Conservation (phyloP, 805 yeast genomes). For the Myxozyma neotropica region DNA sequence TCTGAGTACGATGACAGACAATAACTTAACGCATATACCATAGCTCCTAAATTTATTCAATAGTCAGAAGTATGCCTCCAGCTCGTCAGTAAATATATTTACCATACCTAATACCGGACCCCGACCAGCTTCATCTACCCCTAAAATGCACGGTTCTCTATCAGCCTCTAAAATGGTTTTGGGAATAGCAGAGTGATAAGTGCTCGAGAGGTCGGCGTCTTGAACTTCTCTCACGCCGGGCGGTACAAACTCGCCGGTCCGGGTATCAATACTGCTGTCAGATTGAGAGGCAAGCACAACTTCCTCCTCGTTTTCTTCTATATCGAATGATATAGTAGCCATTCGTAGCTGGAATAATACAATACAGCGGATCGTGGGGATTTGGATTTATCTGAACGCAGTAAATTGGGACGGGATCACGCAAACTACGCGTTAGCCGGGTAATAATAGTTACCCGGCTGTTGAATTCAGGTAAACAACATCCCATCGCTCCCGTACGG, state of each 20-base stretch:
- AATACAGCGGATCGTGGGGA: no score
- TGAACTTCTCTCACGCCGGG: slow-evolving; percentile 16
- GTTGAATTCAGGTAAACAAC: background rate
- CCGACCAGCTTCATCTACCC: slow-evolving; percentile 98
- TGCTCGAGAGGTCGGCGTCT: slow-evolving; percentile 19
- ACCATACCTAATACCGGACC: slow-evolving; percentile 86
- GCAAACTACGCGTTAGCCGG: slow-evolving; percentile 23
- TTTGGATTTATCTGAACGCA: no score
- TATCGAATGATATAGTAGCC: background rate
- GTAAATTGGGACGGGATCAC: no score
- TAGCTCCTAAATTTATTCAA: slow-evolving; percentile 51
- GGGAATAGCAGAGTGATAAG: slow-evolving; percentile 30
- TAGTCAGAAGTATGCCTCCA: background rate
- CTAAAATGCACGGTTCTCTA: slow-evolving; percentile 52
- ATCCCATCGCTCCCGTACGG: background rate
- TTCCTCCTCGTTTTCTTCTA: slow-evolving; percentile 1
- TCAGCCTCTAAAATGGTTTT: slow-evolving; percentile 7
- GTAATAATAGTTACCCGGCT: slow-evolving; percentile 16
- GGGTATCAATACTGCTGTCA: background rate
- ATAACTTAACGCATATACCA: slow-evolving; percentile 93
- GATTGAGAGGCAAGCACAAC: background rate
- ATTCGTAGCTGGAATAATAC: no score
- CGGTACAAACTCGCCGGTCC: slow-evolving; percentile 18
- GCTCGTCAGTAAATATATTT: background rate
- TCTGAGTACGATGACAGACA: slow-evolving; percentile 58